Evolutionary conservation across 805 yeast species (phyloP), one percentile per base, ranked within the genome.

Genomic region (Starmerella roubikii): DNA sequence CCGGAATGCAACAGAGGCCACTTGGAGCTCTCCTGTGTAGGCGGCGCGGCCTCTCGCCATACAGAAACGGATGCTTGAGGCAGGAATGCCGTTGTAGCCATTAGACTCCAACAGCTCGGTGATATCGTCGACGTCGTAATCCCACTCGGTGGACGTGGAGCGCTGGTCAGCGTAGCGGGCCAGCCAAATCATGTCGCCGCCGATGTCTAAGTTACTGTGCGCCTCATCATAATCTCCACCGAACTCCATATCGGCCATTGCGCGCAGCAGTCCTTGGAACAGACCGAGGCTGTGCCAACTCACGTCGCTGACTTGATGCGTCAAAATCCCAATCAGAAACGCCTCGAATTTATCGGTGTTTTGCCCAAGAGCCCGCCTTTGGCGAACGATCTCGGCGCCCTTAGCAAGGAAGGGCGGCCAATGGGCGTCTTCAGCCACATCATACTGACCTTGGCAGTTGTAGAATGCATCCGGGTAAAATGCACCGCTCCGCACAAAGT

Each of bases 381-480:
- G 56, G 22, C 57, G 54, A 55, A 71, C 71, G 33, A 67, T 56
- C 5, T 59, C 46, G 4, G 71, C 67, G 0, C 76, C 72, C 2
- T 56, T 54, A 4, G 59, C 54, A 12, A 76, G 47, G 49, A 76
- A 76, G 1, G 76, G 76, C 0, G 83, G 82, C 84, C 85, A 77
- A 51, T 77, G 84, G 0, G 76, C 62, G 22, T 60, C 68, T 53
- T 78, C 85, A 3, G 80, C 78, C 2, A 67, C 66, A 10, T 66
- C 64, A 3, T 69, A 61, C 20, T 56, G 50, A 3, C 69, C 72
- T 35, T 68, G 56, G 53, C 84, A 78, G 26, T 69, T 62, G 54
- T 78, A 78, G 49, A 76, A 71, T 0, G 78, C 72, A 53, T 78
- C 85, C 0, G 85, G 85, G 49, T 71, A 73, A 51, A 78, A 77